Evolutionary conservation across 257 asterid genomes (phyloP).

Genomic region (Solanum boliviense): DNA sequence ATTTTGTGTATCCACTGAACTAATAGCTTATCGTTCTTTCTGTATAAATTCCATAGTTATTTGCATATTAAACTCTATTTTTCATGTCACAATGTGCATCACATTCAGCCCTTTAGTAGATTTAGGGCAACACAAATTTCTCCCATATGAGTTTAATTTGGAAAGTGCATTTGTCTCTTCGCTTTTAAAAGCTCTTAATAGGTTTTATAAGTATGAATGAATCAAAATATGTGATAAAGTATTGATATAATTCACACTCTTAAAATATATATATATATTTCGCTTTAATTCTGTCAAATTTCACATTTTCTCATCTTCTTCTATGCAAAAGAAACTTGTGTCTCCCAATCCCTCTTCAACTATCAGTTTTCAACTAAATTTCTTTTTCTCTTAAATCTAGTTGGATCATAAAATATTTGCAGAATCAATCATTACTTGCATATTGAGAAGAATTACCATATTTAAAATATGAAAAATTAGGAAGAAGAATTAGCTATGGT

Average conservation of each 20-base stretch:
- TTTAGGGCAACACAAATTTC: neutral
- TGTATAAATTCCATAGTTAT: too few species aligned
- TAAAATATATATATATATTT: too few species aligned
- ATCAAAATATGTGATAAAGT: too few species aligned
- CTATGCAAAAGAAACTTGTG: neutral
- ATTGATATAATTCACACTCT: neutral
- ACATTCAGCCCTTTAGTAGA: neutral
- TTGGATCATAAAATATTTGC: too few species aligned
- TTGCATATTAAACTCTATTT: too few species aligned
- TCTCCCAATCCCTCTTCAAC: neutral
- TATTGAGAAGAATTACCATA: neutral
- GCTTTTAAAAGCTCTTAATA: too few species aligned
- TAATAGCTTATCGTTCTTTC: too few species aligned
- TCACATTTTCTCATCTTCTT: neutral
- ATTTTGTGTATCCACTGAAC: too few species aligned
- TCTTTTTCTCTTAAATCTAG: too few species aligned
- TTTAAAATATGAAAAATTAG: neutral
- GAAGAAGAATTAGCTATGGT: neutral
- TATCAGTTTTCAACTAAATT: too few species aligned
- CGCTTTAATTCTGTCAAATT: neutral
- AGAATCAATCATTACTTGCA: neutral
- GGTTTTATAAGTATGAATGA: neutral
- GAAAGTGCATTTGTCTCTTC: neutral
- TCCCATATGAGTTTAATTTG: neutral
- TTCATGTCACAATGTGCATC: too few species aligned